phyloP scores from a whole-genome alignment of 1,139 yeast genomes.

The Magnusiomyces suaveolens region DNA sequence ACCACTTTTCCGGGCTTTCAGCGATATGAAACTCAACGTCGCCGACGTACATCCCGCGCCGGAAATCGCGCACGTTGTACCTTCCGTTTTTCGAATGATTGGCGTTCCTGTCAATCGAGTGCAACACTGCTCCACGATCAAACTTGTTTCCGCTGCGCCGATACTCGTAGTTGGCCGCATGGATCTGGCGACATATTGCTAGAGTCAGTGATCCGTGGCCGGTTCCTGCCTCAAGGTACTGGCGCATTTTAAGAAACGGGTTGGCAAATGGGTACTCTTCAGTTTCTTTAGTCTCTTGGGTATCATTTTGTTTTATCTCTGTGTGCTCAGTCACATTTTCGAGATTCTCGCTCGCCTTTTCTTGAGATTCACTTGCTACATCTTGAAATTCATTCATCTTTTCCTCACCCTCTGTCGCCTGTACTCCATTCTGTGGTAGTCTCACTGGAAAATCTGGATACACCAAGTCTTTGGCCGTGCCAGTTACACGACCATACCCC shows the following conservation, averaged over 20 bases:
- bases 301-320: too few relatives aligned
- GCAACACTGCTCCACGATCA: slow-evolving; percentile 37
- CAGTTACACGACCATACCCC: slow-evolving; percentile 21
- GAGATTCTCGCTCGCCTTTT: background rate
- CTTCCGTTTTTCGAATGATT: slow-evolving; percentile 35
- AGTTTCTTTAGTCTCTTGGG: background rate
- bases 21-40: slow-evolving; percentile 39
- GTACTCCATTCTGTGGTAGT: slow-evolving; percentile 8
- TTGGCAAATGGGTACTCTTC: background rate
- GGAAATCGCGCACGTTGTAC: slow-evolving; percentile 32
- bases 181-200: slow-evolving; percentile 37
- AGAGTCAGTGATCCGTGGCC: slow-evolving; percentile 44
- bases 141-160: slow-evolving; percentile 14
- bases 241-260: slow-evolving; percentile 16
- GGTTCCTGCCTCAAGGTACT: slow-evolving; percentile 43
- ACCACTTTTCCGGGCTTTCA: slow-evolving; percentile 37
- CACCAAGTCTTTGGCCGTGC: slow-evolving; percentile 23
- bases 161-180: slow-evolving; percentile 36
- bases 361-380: slow-evolving; percentile 1
- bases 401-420: slow-evolving; percentile 4
- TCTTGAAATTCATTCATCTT: background rate
- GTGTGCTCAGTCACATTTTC: background rate
- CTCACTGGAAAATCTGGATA: slow-evolving; percentile 2
- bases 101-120: slow-evolving; percentile 36
- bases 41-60: slow-evolving; percentile 35